phyloP scores from a whole-genome alignment of 2,329 filamentous ascomycete genomes.

The Penicillium crustosum region DNA sequence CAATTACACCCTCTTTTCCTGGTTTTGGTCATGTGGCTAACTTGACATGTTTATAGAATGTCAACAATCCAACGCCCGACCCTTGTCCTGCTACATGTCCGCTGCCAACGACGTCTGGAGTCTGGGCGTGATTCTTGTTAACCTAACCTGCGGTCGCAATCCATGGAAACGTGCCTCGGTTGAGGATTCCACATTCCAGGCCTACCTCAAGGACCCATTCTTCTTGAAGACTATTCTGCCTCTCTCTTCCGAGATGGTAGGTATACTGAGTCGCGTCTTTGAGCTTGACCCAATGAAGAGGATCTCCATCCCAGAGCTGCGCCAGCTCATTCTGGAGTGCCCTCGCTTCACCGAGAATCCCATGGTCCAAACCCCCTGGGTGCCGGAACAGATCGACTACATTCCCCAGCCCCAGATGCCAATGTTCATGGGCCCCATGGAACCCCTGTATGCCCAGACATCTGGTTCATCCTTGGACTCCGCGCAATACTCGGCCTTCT shows the following conservation, averaged over 20 bases:
- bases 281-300: constrained; percentile 78
- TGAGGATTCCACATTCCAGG: constrained; percentile 92
- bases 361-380: constrained; percentile 36
- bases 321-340: constrained; percentile 73
- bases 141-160: constrained; percentile 95
- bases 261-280: constrained; percentile 84
- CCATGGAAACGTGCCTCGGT: constrained; percentile 96
- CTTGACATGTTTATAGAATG: constrained; percentile 67
- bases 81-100: constrained; percentile 77
- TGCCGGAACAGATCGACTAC: constrained; percentile 39
- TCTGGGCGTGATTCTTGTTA: constrained; percentile 95
- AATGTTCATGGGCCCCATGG: constrained; percentile 34
- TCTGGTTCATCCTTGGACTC: constrained; percentile 40
- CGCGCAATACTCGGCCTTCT: constrained; percentile 39
- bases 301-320: constrained; percentile 77
- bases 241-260: constrained; percentile 82
- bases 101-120: constrained; percentile 97
- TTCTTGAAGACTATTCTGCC: constrained; percentile 94
- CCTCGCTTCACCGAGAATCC: constrained; percentile 62
- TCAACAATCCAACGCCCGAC: constrained; percentile 71
- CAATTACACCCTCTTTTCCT: not conserved
- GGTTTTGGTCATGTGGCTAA: constrained; percentile 4
- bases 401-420: constrained; percentile 39
- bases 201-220: constrained; percentile 77
- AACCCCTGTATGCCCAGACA: constrained; percentile 36